Percentiles rank a stretch among this genome's conserved stretches.
These are phyloP conservation scores for Saccharomyces jurei DNA, from an alignment of 805 yeast species.

Conservation along the genomic window DNA sequence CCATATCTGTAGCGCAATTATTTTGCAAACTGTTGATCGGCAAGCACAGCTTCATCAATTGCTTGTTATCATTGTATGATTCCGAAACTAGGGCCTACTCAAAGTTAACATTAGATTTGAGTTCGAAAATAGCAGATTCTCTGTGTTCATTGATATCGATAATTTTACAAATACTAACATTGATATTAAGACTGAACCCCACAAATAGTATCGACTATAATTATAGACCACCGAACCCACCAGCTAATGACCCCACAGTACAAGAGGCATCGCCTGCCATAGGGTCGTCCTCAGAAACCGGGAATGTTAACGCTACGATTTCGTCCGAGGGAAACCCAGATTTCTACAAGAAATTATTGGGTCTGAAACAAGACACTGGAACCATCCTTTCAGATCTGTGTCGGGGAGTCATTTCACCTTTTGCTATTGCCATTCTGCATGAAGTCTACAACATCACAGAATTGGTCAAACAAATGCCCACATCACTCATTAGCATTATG, in stretches of 20 bases:
- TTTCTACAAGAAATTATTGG: conserved; percentile 25
- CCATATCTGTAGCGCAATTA: conserved; percentile 4
- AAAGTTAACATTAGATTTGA: conserved; percentile 8
- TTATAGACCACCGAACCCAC: conserved; percentile 9
- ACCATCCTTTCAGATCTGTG: conserved; percentile 7
- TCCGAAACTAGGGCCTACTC: conserved; percentile 2
- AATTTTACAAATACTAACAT: conserved; percentile 19
- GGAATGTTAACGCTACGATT: neutral
- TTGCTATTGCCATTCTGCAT: conserved; percentile 19
- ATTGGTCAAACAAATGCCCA: conserved; percentile 25
- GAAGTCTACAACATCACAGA: conserved; percentile 25
- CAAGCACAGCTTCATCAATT: conserved; percentile 15
- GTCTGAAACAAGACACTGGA: conserved; percentile 15
- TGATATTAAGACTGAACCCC: conserved; percentile 23
- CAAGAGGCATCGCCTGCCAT: neutral
- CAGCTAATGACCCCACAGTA: neutral
- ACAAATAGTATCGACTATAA: conserved; percentile 26
- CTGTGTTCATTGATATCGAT: conserved; percentile 19
- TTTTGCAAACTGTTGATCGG: conserved; percentile 16
- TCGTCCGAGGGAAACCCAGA: conserved; percentile 6
- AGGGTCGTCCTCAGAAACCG: neutral
- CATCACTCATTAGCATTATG: conserved; percentile 22
- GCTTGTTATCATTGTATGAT: conserved; percentile 12
- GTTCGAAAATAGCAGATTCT: conserved; percentile 11
- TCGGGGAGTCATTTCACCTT: conserved; percentile 27